A percentile compares a stretch with the other conserved stretches of the same genome.
Conservation (phyloP, 2,329 filamentous ascomycete species). For the Trichothecium roseum region DNA sequence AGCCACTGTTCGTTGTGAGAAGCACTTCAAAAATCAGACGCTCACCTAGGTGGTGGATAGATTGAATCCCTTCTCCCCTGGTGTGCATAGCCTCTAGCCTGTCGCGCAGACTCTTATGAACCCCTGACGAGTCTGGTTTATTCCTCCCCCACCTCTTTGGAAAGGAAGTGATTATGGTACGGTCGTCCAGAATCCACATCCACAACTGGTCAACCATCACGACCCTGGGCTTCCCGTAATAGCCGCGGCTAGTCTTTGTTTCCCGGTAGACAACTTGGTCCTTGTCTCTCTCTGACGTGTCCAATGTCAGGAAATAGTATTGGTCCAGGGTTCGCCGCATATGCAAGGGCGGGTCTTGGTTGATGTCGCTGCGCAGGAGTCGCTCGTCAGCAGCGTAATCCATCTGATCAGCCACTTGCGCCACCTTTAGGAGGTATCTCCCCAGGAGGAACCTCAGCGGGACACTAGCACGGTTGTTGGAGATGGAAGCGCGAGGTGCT, state of each 20-base stretch:
- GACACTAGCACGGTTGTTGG: no score
- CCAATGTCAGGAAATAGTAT: conserved; percentile 29
- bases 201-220: conserved; percentile 34
- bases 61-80: conserved; percentile 17
- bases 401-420: conserved; percentile 24
- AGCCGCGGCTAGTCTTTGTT: conserved; percentile 10
- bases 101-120: conserved; percentile 28
- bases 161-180: conserved; percentile 26
- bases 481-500: no score
- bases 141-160: conserved; percentile 31
- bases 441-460: no score
- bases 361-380: conserved; percentile 19
- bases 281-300: conserved; percentile 26
- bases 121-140: conserved; percentile 25
- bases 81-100: conserved; percentile 12
- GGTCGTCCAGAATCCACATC: conserved; percentile 29
- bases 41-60: conserved; percentile 27
- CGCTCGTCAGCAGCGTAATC: conserved; percentile 21
- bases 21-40: no score
- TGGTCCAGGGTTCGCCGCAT: conserved; percentile 35
- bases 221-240: conserved; percentile 9
- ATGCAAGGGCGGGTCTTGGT: conserved; percentile 24
- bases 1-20: no score
- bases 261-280: conserved; percentile 31
- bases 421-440: conserved; percentile 8